These are phyloP conservation scores for Boletus rex-veris DNA, from an alignment of 768 basidiomycete genomes.

Conservation along the genomic window DNA sequence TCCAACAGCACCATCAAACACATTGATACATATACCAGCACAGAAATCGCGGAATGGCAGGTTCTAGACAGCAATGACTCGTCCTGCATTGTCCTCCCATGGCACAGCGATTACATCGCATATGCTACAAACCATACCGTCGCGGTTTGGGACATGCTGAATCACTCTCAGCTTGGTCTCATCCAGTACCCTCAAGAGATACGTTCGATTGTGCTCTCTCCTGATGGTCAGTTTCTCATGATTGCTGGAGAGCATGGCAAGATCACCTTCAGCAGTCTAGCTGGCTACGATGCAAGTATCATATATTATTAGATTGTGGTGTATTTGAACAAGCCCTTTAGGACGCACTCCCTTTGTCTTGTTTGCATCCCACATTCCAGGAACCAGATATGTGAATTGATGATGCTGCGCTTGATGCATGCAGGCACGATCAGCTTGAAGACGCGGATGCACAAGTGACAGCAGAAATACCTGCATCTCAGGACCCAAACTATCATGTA, in stretches of 20 bases:
- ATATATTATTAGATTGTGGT: too few relatives aligned
- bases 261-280: not conserved
- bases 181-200: not conserved
- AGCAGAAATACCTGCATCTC: not conserved
- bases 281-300: not conserved
- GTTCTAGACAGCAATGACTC: not conserved
- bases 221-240: not conserved
- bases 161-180: not conserved
- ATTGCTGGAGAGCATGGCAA: not conserved
- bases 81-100: conserved; percentile 1
- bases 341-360: not conserved
- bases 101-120: not conserved
- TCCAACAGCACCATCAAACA: not conserved
- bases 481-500: not conserved
- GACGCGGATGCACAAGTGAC: not conserved
- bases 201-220: not conserved
- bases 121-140: not conserved
- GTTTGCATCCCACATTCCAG: not conserved
- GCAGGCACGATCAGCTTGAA: not conserved
- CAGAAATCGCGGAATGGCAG: not conserved
- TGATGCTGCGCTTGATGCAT: not conserved
- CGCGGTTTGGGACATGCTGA: conserved; percentile 1
- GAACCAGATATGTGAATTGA: not conserved
- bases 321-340: not conserved
- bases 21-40: too few relatives aligned